These are phyloP conservation scores for Carex scoparia DNA, from an alignment of 176 grass and related monocot species.

Conservation along the genomic window DNA sequence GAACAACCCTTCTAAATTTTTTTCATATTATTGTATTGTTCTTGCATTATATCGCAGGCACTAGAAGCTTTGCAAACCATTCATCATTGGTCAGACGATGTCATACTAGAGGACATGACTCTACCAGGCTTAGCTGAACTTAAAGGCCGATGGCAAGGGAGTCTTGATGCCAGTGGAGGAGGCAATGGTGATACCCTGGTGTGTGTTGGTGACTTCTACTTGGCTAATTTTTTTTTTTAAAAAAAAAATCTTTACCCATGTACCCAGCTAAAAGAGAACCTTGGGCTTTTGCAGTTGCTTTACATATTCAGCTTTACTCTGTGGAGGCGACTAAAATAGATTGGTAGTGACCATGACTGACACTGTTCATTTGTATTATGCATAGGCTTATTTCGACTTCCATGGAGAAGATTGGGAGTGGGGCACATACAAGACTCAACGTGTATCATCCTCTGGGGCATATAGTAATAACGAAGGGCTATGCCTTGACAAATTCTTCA, in stretches of 20 bases:
- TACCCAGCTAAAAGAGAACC: background rate
- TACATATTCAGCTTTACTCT: background rate
- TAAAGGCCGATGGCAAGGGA: conserved; percentile 86
- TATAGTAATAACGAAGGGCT: conserved; percentile 94
- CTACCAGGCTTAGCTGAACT: conserved; percentile 95
- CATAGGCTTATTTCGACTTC: conserved; percentile 94
- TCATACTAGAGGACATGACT: conserved; percentile 78
- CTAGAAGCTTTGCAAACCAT: conserved; percentile 75
- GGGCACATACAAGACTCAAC: conserved; percentile 87
- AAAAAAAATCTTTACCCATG: background rate
- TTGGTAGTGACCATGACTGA: background rate
- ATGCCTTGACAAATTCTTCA: conserved; percentile 91
- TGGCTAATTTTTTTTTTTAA: background rate
- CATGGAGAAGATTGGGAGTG: conserved; percentile 99
- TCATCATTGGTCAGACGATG: conserved; percentile 65
- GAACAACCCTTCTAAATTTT: background rate
- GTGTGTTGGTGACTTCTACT: conserved; percentile 21
- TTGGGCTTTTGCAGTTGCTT: background rate
- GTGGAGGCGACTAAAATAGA: background rate
- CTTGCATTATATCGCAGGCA: background rate
- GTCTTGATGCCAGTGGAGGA: conserved; percentile 95
- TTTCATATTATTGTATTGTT: background rate
- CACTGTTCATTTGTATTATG: background rate
- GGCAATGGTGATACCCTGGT: conserved; percentile 97
- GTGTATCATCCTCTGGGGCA: conserved; percentile 70